Evolutionary conservation across 228 moss, liverwort and hornwort genomes (phyloP), one percentile per base, ranked within the genome.

Genomic region (Sphagnum fallax): DNA sequence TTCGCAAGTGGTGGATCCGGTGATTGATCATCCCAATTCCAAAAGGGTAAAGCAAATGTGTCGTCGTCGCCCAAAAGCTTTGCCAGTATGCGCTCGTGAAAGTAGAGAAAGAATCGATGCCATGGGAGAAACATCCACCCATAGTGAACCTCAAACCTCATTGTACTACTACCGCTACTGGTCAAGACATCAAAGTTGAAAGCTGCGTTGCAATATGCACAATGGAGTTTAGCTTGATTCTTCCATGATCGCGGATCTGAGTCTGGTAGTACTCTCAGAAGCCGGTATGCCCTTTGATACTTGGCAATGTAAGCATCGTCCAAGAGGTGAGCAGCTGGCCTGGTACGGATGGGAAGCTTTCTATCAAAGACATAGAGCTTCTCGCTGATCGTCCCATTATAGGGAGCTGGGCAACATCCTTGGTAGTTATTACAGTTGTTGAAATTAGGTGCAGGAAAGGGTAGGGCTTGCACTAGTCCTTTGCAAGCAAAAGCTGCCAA

Each of bases 191-290:
- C 64, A 66, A 75, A 52, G 0, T 67, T 77, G 66, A 86, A 77
- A 10, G 74, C 70, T 47, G 81, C 79, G 67, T 83, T 72, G 72
- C 87, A 81, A 57, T 84, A 87, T 0, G 72, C 75, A 62, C 81
- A 84, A 61, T 87, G 87, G 0, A 84, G 70, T 10, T 67, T 67
- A 55, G 76, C 75, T 13, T 83, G 84, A 1, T 79, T 81, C 0
- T 67, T 10, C 51, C 73, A 77, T 5, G 84, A 87, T 4, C 79
- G 76, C 16, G 81, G 76, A 14, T 84, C 87, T 6, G 81, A 76
- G 0, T 72, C 71, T 0, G 84, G 87, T 1, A 84, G 87, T 0
- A 82, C 87, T 5, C 49, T 59, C 77, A 84, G 76, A 8, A 67
- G 77, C 61, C 71, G 73, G 18, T 76, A 73, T 0, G 84, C 87